Evolutionary conservation across 176 grass and related monocot species (phyloP).

Genomic region (Calamus simplicifolius): DNA sequence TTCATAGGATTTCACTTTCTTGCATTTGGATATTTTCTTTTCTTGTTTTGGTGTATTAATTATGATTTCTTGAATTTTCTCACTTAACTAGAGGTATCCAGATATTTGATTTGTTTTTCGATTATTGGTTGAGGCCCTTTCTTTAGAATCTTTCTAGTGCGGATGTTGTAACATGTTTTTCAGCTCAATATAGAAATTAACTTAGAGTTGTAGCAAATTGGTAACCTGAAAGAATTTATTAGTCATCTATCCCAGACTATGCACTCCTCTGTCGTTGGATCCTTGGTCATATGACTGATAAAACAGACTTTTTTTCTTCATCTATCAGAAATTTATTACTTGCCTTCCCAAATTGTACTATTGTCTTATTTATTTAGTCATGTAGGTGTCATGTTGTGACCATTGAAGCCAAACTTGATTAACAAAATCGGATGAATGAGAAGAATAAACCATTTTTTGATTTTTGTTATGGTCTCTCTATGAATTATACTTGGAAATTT

Average conservation of each 20-base stretch:
- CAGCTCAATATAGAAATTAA: conserved; percentile 83
- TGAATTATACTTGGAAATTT: conserved; percentile 80
- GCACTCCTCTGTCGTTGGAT: conserved; percentile 58
- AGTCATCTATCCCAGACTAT: conserved; percentile 65
- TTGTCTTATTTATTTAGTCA: conserved; percentile 6
- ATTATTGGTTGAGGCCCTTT: neutral
- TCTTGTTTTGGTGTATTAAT: too few species aligned
- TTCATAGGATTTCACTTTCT: too few species aligned
- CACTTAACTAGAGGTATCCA: too few species aligned
- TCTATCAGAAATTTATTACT: neutral
- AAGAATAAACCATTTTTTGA: conserved; percentile 84
- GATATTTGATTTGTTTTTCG: too few species aligned
- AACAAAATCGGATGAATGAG: conserved; percentile 67
- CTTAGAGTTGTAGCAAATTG: conserved; percentile 40
- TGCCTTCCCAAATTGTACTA: neutral
- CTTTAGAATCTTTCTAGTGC: neutral
- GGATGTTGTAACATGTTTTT: conserved; percentile 33
- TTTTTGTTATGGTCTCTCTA: conserved; percentile 83
- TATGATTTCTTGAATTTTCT: too few species aligned
- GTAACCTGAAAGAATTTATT: conserved; percentile 82
- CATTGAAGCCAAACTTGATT: conserved; percentile 45
- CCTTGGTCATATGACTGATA: conserved; percentile 75
- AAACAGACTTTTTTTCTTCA: conserved; percentile 17
- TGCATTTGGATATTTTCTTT: too few species aligned
- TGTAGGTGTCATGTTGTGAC: conserved; percentile 77